Percentiles rank a stretch among this genome's conserved stretches.
These are phyloP conservation scores for Cyclotella choctawhatcheeana DNA, from an alignment of 108 stramenopile genomes.

Conservation along the genomic window DNA sequence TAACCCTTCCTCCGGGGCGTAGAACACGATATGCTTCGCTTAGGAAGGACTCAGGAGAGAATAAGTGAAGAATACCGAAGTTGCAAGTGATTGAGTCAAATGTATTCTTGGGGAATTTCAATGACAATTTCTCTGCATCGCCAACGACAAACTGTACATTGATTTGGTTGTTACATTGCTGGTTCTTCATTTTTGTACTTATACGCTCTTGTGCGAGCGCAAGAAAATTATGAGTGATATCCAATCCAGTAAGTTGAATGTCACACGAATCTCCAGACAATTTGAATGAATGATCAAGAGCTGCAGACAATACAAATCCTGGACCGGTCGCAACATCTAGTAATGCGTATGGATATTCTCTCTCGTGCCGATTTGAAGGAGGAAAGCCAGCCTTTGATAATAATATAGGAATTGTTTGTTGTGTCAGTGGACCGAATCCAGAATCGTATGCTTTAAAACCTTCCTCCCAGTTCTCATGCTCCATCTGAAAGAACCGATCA, in stretches of 20 bases:
- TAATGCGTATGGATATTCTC: constrained; percentile 20
- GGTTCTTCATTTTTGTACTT: constrained; percentile 26
- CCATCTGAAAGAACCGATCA: constrained; percentile 45
- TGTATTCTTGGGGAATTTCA: constrained; percentile 40
- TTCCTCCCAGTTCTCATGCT: constrained; percentile 50
- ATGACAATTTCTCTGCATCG: constrained; percentile 39
- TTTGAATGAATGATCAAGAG: constrained; percentile 22
- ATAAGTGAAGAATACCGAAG: constrained; percentile 56
- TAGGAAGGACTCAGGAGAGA: constrained; percentile 38
- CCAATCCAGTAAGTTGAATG: constrained; percentile 49
- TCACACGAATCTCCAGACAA: constrained; percentile 9
- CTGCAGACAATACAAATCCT: constrained; percentile 46
- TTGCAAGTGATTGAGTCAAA: constrained; percentile 52
- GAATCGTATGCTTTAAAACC: constrained; percentile 43
- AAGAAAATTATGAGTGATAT: constrained; percentile 53
- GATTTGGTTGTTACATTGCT: constrained; percentile 14
- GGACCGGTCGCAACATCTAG: constrained; percentile 55
- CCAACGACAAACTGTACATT: constrained; percentile 50
- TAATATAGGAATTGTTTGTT: constrained; percentile 45
- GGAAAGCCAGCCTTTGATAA: constrained; percentile 41
- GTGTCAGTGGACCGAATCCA: constrained; percentile 51
- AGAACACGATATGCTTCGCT: constrained; percentile 46
- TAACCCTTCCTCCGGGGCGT: constrained; percentile 49
- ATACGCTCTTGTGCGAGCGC: constrained; percentile 47
- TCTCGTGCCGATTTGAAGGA: constrained; percentile 8